These are phyloP conservation scores for Paramecium caudatum DNA, from an alignment of 73 alveolate species.

Conservation along the genomic window DNA sequence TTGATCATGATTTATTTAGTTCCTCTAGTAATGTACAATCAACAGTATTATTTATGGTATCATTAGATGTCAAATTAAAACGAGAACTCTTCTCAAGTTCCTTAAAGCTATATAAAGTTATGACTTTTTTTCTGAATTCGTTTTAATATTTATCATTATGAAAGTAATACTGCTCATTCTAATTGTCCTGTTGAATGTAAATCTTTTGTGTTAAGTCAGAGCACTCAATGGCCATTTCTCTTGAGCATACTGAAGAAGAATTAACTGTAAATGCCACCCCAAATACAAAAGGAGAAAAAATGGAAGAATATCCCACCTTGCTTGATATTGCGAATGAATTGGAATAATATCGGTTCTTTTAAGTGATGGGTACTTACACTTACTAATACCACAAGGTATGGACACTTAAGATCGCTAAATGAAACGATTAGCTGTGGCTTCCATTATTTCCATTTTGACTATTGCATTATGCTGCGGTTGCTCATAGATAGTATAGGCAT, in stretches of 20 bases:
- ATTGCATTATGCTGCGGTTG: constrained; percentile 61
- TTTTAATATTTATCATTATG: constrained; percentile 33
- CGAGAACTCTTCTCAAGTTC: constrained; percentile 19
- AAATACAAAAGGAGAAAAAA: neutral
- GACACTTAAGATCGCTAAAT: constrained; percentile 25
- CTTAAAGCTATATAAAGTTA: constrained; percentile 23
- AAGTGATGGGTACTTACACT: neutral
- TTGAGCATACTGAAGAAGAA: neutral
- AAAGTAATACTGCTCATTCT: neutral
- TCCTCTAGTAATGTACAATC: constrained; percentile 44
- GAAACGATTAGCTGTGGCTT: constrained; percentile 54
- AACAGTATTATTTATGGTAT: neutral
- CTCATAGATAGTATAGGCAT: neutral
- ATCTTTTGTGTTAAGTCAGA: constrained; percentile 33
- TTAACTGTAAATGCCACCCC: neutral
- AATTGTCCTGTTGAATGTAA: constrained; percentile 13
- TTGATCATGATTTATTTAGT: constrained; percentile 39
- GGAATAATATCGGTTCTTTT: neutral
- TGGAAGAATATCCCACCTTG: neutral
- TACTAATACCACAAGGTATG: neutral
- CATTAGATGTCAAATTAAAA: constrained; percentile 52
- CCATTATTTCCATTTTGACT: constrained; percentile 43
- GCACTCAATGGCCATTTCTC: constrained; percentile 12
- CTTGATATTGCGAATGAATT: constrained; percentile 23
- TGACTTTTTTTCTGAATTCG: constrained; percentile 45